phyloP scores from a whole-genome alignment of 2,329 filamentous ascomycete species.

The Cytospora mali region DNA sequence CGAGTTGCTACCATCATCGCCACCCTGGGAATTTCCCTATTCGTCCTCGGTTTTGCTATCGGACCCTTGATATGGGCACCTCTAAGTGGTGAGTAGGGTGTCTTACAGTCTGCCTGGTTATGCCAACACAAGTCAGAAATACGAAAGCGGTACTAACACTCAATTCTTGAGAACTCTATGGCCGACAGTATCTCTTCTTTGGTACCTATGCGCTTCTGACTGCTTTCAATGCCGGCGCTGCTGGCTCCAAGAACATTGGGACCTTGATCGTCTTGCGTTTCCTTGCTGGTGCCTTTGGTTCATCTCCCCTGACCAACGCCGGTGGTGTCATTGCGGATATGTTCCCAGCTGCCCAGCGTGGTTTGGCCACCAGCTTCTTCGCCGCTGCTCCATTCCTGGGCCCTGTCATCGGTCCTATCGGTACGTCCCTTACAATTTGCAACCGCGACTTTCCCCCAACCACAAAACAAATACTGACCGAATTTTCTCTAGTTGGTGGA shows the following conservation, averaged over 20 bases:
- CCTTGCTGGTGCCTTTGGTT: slow-evolving; percentile 65
- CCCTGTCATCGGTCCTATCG: slow-evolving; percentile 50
- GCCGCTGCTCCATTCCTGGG: slow-evolving; percentile 66
- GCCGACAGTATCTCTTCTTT: slow-evolving; percentile 62
- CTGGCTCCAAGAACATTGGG: slow-evolving; percentile 59
- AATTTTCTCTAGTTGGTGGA: slow-evolving; percentile 46
- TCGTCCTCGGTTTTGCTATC: slow-evolving; percentile 64
- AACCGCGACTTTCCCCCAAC: slow-evolving; percentile 34
- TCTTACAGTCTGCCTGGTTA: too few relatives aligned
- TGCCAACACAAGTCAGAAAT: not conserved
- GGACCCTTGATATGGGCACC: slow-evolving; percentile 69
- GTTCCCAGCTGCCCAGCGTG: slow-evolving; percentile 57
- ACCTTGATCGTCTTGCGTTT: slow-evolving; percentile 70
- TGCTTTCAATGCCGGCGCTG: slow-evolving; percentile 63
- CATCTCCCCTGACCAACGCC: slow-evolving; percentile 63
- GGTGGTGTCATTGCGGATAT: slow-evolving; percentile 67
- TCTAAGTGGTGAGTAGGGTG: slow-evolving; percentile 40
- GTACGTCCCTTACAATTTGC: slow-evolving; percentile 1
- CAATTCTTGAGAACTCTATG: slow-evolving; percentile 55
- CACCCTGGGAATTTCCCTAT: slow-evolving; percentile 62
- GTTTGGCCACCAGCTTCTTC: slow-evolving; percentile 61
- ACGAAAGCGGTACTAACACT: slow-evolving; percentile 37
- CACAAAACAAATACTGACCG: slow-evolving; percentile 48
- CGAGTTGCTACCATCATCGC: slow-evolving; percentile 48
- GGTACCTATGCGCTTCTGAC: slow-evolving; percentile 60